phyloP scores from a whole-genome alignment of 1,139 yeast species.

The Magnusiomyces suaveolens region DNA sequence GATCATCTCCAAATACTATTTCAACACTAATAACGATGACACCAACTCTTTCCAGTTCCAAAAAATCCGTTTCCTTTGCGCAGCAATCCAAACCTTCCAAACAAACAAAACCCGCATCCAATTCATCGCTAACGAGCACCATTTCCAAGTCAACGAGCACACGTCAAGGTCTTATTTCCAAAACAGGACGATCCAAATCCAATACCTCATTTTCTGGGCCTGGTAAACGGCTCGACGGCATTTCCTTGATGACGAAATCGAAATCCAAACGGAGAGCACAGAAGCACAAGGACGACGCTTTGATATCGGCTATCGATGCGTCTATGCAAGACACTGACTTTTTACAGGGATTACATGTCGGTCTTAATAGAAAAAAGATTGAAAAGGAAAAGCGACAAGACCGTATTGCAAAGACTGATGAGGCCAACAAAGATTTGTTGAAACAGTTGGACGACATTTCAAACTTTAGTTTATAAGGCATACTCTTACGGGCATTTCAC shows the following conservation, averaged over 20 bases:
- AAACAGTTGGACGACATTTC: neutral
- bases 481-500: neutral
- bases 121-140: neutral
- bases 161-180: neutral
- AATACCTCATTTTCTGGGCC: slow-evolving; percentile 1
- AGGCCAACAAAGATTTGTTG: neutral
- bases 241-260: neutral
- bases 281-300: slow-evolving; percentile 14
- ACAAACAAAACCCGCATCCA: neutral
- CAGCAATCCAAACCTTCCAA: slow-evolving; percentile 7
- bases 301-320: slow-evolving; percentile 14
- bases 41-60: slow-evolving; percentile 1
- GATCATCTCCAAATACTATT: too few species aligned
- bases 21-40: too few species aligned
- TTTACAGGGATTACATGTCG: slow-evolving; percentile 29
- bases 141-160: neutral
- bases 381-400: slow-evolving; percentile 25
- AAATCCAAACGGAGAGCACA: slow-evolving; percentile 5
- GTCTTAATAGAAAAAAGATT: slow-evolving; percentile 36
- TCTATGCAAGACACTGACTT: neutral
- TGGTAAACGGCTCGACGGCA: slow-evolving; percentile 6
- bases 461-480: neutral
- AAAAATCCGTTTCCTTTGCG: slow-evolving; percentile 2
- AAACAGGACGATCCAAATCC: neutral
- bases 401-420: neutral